Conservation (phyloP, 202 grass and related monocot species). For the Musa balbisiana region DNA sequence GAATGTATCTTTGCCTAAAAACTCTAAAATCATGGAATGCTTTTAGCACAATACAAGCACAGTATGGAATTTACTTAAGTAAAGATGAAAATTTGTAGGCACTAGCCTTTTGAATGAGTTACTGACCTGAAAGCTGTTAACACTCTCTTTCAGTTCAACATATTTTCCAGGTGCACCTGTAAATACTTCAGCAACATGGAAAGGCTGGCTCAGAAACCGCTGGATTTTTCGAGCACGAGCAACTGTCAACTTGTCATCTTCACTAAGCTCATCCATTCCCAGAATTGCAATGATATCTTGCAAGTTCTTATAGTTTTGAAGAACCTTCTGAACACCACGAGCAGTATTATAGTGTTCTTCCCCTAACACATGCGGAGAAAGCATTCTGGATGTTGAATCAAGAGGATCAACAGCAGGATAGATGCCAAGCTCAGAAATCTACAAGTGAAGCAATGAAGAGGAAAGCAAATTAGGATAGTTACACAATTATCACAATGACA, state of each 20-base stretch:
- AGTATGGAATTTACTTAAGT: too few species aligned
- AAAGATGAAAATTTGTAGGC: too few species aligned
- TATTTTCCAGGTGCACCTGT: too few species aligned
- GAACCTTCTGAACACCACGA: conserved; percentile 98
- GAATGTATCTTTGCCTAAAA: too few species aligned
- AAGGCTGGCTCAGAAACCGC: too few species aligned
- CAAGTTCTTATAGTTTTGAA: conserved; percentile 38
- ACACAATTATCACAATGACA: conserved; percentile 18
- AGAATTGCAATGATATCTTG: conserved; percentile 85
- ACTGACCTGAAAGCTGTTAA: conserved; percentile 27
- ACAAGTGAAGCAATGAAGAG: neutral
- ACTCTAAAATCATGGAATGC: too few species aligned
- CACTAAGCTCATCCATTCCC: conserved; percentile 40
- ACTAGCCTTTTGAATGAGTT: conserved; percentile 54
- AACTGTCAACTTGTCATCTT: too few species aligned
- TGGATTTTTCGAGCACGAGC: too few species aligned
- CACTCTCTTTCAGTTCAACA: too few species aligned
- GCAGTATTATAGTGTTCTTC: conserved; percentile 85
- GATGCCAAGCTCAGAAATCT: conserved; percentile 77
- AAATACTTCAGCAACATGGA: too few species aligned
- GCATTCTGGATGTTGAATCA: conserved; percentile 92
- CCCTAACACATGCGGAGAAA: conserved; percentile 80
- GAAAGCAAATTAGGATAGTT: neutral
- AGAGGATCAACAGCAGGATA: conserved; percentile 27
- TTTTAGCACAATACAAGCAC: too few species aligned